Base-by-base conservation (phyloP, 441 rosid species). In the Pelargonium australe region DNA sequence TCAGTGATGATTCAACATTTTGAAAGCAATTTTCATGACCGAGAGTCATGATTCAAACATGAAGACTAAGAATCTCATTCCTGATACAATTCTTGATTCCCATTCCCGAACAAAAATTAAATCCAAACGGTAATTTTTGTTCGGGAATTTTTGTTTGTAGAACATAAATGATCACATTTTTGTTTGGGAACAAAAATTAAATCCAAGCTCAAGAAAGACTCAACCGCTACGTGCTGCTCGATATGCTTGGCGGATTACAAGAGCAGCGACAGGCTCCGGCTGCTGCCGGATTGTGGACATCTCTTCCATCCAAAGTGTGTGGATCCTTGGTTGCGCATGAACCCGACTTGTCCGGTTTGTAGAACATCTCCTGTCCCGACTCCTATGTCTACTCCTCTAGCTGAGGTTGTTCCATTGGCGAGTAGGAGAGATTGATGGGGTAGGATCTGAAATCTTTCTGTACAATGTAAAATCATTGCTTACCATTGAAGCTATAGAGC, bases 351-450 rank as follows among this genome's bases (percentile, higher is more conserved):
- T 76, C 93, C 90, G 0, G 73, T 87, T n/a, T 87, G 93, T 58
- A 57, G 90, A 76, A 87, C 84, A 4, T 87, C 93, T 23, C 93
- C 93, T 14, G 25, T 87, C 53, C 87, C 89, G 1, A 81, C 93
- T 1, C 93, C 98, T 1, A 77, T 85, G 1, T 68, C 93, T 0
- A 90, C 95, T 3, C 98, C 98, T 4, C 83, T 93, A 17, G 90
- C 97, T 0, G 98, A 88, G 83, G 92, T 91, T 31, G 90, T 85
- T 73, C 92, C 96, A 0, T 74, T 89, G 64, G 83, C 93, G 5
- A 76, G 75, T 77, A 76, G 86, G 53, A 72, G 76, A 34, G 79
- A 78, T 62, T 81, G 81, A 73, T 13, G 5, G 63, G 34, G 37
- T 19, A 19, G 20, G 60, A 53, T 44, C 49, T 8, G 11, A 7